Conservation (phyloP, 106 monocot genomes). For the Dendrobium huoshanense region DNA sequence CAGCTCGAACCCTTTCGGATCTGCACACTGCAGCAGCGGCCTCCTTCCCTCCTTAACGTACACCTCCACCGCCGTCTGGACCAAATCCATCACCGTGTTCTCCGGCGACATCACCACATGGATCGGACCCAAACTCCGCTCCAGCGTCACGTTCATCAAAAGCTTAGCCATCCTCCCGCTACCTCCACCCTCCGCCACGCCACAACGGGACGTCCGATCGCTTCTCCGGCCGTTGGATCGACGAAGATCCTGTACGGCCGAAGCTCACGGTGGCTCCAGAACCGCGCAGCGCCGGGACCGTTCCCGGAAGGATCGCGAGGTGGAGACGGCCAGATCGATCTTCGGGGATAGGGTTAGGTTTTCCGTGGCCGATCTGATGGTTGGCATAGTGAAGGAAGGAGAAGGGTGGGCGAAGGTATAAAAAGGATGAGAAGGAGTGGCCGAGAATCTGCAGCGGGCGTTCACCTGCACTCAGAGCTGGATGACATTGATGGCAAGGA, state of each 20-base stretch:
- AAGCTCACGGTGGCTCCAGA: neutral
- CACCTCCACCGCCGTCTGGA: constrained; percentile 25
- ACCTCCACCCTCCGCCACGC: neutral
- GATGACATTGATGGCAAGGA: neutral
- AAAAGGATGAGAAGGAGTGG: no score
- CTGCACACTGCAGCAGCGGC: constrained; percentile 22
- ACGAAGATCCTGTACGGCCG: neutral
- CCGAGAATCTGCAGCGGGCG: neutral
- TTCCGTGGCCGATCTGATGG: neutral
- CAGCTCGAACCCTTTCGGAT: constrained; percentile 33
- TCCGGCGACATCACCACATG: constrained; percentile 39
- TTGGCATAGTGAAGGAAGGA: neutral
- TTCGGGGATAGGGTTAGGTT: neutral
- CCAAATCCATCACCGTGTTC: constrained; percentile 36
- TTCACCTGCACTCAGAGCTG: neutral
- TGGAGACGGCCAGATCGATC: neutral
- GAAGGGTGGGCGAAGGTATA: neutral
- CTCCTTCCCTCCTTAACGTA: constrained; percentile 42
- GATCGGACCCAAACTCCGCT: constrained; percentile 40
- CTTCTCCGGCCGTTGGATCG: neutral
- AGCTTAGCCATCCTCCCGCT: constrained; percentile 24
- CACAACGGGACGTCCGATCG: no score
- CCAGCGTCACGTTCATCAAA: constrained; percentile 45
- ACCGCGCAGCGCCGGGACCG: neutral
- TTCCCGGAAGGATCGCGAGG: neutral